Conservation (phyloP, 768 basidiomycete species). For the Phallus indusiatus region DNA sequence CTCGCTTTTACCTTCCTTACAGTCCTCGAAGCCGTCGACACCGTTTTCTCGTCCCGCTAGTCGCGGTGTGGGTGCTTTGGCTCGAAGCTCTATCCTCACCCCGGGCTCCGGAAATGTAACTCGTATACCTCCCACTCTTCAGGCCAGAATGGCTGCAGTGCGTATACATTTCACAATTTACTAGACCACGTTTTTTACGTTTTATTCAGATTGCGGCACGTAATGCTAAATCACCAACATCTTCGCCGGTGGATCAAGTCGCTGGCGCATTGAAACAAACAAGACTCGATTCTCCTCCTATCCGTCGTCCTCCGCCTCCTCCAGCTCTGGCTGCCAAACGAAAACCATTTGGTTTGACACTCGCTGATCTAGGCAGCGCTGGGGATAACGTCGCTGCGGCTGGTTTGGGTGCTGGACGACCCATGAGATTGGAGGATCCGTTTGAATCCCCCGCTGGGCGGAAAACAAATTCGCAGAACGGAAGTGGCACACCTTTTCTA, state of each 20-base stretch:
- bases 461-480: conserved; percentile 17
- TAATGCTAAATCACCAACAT: conserved; percentile 10
- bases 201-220: conserved; percentile 15
- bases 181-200: conserved; percentile 13
- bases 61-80: conserved; percentile 1
- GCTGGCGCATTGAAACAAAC: conserved; percentile 7
- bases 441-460: conserved; percentile 20
- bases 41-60: neutral
- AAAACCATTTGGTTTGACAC: conserved; percentile 45
- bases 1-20: neutral
- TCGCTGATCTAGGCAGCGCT: conserved; percentile 51
- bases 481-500: conserved; percentile 68
- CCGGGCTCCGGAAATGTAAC: conserved; percentile 36
- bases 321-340: conserved; percentile 32
- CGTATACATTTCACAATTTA: conserved; percentile 21
- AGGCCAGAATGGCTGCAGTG: conserved; percentile 91
- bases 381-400: conserved; percentile 51
- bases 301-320: conserved; percentile 24
- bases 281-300: conserved; percentile 22
- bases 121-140: conserved; percentile 80
- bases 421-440: conserved; percentile 30
- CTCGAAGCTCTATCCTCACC: conserved; percentile 32
- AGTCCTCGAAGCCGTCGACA: neutral
- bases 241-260: conserved; percentile 10
- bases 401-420: conserved; percentile 63